Evolutionary conservation across 1,139 yeast species (phyloP).

Genomic region (Yamadazyma conglobata): DNA sequence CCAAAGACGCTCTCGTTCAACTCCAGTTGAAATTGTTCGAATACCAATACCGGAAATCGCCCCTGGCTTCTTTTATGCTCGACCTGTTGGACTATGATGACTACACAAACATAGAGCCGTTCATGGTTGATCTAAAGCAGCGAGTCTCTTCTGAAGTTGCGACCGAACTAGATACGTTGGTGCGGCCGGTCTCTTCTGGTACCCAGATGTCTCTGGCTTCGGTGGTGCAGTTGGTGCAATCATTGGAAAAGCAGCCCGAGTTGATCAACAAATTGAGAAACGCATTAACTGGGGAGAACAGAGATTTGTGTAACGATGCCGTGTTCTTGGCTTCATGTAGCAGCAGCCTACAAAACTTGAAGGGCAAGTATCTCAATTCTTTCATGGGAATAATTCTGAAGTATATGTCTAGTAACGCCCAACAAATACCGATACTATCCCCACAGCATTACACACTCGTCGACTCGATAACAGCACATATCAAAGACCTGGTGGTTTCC

Average conservation of each 20-base stretch:
- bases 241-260: neutral
- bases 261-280: neutral
- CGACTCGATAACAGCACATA: neutral
- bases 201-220: neutral
- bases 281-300: no score
- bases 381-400: neutral
- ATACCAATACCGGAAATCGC: conserved; percentile 4
- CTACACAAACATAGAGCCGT: neutral
- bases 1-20: neutral
- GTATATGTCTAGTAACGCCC: neutral
- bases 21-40: conserved; percentile 6
- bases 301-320: neutral
- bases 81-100: neutral
- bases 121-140: conserved; percentile 1
- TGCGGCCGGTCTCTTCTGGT: neutral
- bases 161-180: neutral
- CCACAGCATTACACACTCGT: neutral
- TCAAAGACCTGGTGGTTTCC: neutral
- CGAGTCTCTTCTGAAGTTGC: no score
- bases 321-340: neutral
- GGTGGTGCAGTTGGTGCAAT: neutral
- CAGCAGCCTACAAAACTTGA: neutral
- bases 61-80: neutral
- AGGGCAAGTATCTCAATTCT: neutral
- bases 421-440: neutral